Evolutionary conservation across 2,329 filamentous ascomycete genomes (phyloP).

Genomic region (Mycocentrospora acerina): DNA sequence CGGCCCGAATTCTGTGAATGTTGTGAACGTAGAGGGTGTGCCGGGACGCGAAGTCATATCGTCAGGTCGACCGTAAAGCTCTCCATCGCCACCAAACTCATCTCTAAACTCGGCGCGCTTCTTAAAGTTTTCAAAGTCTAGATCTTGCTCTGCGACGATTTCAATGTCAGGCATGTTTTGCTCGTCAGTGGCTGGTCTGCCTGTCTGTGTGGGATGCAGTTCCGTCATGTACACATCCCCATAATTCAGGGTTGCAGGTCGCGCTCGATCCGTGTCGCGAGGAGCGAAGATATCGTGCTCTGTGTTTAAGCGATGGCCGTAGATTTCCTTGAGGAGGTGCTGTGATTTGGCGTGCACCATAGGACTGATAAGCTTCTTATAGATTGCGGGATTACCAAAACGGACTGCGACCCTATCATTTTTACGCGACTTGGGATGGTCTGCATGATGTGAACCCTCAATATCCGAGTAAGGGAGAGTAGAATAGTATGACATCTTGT

Average conservation of each 20-base stretch:
- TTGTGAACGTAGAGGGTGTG: constrained; percentile 33
- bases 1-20: constrained; percentile 21
- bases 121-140: constrained; percentile 91
- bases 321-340: constrained; percentile 78
- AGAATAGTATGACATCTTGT: constrained; percentile 76
- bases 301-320: constrained; percentile 73
- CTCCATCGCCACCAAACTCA: constrained; percentile 73
- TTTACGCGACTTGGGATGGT: constrained; percentile 31
- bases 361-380: constrained; percentile 62
- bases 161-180: constrained; percentile 66
- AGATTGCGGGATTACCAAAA: constrained; percentile 89
- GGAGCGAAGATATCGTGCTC: constrained; percentile 37
- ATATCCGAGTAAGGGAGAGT: constrained; percentile 55
- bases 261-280: constrained; percentile 32
- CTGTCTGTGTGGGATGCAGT: constrained; percentile 63
- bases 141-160: constrained; percentile 77
- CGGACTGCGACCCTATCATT: constrained; percentile 68
- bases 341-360: constrained; percentile 93
- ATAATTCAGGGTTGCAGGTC: constrained; percentile 63
- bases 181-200: constrained; percentile 43
- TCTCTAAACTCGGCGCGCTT: constrained; percentile 83
- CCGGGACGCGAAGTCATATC: constrained; percentile 53
- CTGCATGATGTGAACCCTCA: constrained; percentile 49
- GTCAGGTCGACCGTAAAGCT: constrained; percentile 56
- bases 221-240: constrained; percentile 79